Percentiles rank a stretch among this genome's conserved stretches.
Evolutionary conservation across 495 filamentous ascomycete genomes (phyloP).

Genomic region (Tuber microsphaerosporum): DNA sequence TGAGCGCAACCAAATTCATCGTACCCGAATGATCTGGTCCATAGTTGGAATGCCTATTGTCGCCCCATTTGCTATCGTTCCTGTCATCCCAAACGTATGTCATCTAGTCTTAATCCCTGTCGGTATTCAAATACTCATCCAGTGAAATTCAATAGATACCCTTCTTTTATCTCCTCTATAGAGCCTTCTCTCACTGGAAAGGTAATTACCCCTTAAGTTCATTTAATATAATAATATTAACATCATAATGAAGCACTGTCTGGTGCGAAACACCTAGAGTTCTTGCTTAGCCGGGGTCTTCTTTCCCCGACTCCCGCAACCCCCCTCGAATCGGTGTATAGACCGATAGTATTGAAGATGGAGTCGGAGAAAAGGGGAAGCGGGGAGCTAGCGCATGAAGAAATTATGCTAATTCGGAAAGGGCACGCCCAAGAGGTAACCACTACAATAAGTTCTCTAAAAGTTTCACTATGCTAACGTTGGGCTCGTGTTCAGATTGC

Average conservation of each 20-base stretch:
- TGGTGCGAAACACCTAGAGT: conserved; percentile 79
- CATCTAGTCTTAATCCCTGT: neutral
- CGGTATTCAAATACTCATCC: neutral
- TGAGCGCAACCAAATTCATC: conserved; percentile 73
- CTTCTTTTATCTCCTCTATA: conserved; percentile 89
- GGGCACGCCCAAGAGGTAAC: conserved; percentile 44
- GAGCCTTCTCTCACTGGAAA: conserved; percentile 62
- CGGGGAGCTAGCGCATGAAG: conserved; percentile 29
- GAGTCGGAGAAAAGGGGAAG: conserved; percentile 21
- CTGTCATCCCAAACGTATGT: conserved; percentile 50
- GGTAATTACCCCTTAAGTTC: neutral
- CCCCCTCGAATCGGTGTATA: conserved; percentile 67
- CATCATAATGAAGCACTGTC: conserved; percentile 51
- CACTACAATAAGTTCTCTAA: neutral
- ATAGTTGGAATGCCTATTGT: conserved; percentile 76
- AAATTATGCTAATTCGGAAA: conserved; percentile 41
- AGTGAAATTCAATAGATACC: conserved; percentile 50
- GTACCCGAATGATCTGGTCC: conserved; percentile 67
- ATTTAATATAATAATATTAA: neutral
- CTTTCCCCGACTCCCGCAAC: conserved; percentile 56
- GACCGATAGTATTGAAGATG: conserved; percentile 19
- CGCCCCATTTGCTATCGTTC: conserved; percentile 70
- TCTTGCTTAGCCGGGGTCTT: conserved; percentile 64
- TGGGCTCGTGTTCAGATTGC: conserved; percentile 53
- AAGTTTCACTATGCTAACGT: conserved; percentile 48